Conservation (phyloP, 768 basidiomycete genomes). For the Termitomyces sp. region DNA sequence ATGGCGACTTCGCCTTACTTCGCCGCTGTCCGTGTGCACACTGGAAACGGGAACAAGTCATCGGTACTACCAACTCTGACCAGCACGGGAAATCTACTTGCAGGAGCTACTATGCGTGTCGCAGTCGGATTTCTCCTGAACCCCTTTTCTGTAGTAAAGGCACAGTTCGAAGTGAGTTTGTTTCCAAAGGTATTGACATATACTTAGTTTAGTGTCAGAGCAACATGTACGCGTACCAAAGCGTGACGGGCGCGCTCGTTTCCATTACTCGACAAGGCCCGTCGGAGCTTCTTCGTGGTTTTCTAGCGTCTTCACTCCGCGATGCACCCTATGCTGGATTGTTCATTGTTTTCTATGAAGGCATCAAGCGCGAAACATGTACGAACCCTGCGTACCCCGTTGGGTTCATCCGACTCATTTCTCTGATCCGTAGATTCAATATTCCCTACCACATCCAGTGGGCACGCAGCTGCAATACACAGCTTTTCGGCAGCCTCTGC, state of each 20-base stretch:
- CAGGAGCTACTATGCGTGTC: conserved; percentile 80
- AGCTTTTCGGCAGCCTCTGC: conserved; percentile 70
- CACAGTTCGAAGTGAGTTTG: conserved; percentile 75
- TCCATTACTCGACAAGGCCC: conserved; percentile 68
- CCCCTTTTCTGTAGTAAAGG: conserved; percentile 88
- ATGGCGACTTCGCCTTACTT: conserved; percentile 77
- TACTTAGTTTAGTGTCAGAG: conserved; percentile 43
- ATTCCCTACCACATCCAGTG: conserved; percentile 36
- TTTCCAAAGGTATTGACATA: not conserved
- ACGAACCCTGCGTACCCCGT: conserved; percentile 16
- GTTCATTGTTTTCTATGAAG: conserved; percentile 86
- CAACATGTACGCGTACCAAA: conserved; percentile 68
- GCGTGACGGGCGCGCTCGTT: conserved; percentile 50
- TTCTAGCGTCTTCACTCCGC: conserved; percentile 82
- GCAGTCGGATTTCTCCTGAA: conserved; percentile 81
- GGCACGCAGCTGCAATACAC: conserved; percentile 50
- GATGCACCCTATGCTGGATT: conserved; percentile 94
- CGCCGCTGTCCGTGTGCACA: conserved; percentile 25
- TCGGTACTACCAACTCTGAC: conserved; percentile 71
- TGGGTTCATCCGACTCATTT: not conserved
- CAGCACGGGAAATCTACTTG: conserved; percentile 74
- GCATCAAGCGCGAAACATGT: conserved; percentile 73
- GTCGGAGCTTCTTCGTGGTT: conserved; percentile 79
- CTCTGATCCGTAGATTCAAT: conserved; percentile 28
- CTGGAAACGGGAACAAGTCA: conserved; percentile 19